Base-by-base conservation (phyloP, 2,329 filamentous ascomycete species). In the Coniella vitis region DNA sequence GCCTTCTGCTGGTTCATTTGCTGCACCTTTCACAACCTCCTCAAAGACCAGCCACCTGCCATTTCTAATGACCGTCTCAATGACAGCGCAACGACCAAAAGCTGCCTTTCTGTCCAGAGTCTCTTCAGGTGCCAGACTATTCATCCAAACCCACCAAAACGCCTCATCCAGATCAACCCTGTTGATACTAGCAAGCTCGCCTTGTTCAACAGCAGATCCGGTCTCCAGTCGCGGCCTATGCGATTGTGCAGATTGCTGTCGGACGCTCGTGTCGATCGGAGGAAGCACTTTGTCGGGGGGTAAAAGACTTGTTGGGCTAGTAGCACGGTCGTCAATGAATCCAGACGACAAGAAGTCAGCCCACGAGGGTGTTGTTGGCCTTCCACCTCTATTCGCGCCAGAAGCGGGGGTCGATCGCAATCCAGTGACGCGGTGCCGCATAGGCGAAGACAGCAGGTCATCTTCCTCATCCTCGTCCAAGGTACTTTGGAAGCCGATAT, bases 71-170 rank as follows among this genome's bases (percentile, higher is more conserved):
- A 79, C 74, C 0, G 93, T 97, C 65, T 98, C 93, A 39, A 97
- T 79, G 35, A 98, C 76, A 17, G 93, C 89, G 61, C 93, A 98
- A 55, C 93, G 80, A 34, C 93, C 93, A 64, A 98, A 98, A 0
- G 90, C 89, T 5, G 90, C 85, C 64, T 98, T 98, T 53, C 93
- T 82, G 40, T 84, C 78, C 0, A 82, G 68, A 0, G 90, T 87
- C 69, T 98, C 93, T 61, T 98, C 93, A 1, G 52, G 86, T 1
- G 91, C 90, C 60, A 98, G 71, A 73, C 91, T 97, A 58, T 83
- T 94, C 76, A 98, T 97, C 93, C 93, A 98, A 4, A 97, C 93
- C 91, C 93, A 97, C 93, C 93, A 98, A 66, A 98, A 98, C 1
- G 90, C 86, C 64, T 97, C 91, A 59, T 98, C 93, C 4, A 98